Base-by-base conservation (phyloP, 139 green algal genomes). In the Chlorella sp. region DNA sequence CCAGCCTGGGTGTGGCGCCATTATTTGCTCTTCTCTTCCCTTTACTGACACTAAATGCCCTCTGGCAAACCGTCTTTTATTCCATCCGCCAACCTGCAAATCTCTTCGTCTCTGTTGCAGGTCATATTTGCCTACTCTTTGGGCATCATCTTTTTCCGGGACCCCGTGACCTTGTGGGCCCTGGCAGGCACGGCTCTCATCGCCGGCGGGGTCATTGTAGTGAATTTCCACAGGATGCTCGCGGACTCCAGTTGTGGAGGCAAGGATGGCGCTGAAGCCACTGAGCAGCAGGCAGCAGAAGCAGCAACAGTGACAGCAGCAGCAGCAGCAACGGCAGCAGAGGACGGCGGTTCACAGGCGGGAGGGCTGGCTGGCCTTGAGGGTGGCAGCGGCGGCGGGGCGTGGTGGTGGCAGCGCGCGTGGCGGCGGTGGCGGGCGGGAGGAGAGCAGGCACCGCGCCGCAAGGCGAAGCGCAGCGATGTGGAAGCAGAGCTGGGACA, bases 101-200 rank as follows among this genome's bases (percentile, higher is more conserved):
- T 18, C 60, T 14, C 60, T 18, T 68, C 60, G 60, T 68, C 60
- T 18, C 60, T 18, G 18, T 68, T 88, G 71, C 85, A 89, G 85
- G 85, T 89, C 69, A 83, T 89, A 11, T 83, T 89, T 60, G 86
- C 89, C 9, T 83, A 90, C 68, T 26, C 91, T 15, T 57, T 91
- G n/a, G 92, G 92, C 22, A 40, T 81, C 26, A 3, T 86, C 0
- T 61, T 93, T 37, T 91, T 95, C 18, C 28, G 76, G 28, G 92
- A 95, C 26, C 26, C n/a, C 3, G 53, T 90, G 18, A 91, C 68
- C 2, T 37, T 39, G 61, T 42, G 87, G 42, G 90, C 87, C 0
- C 37, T 94, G 18, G 16, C 75, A 0, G 92, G 92, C 3, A 81
- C 91, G 0, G 57, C 81, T 0, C 37, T 93, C 14, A 93, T 95